These are phyloP conservation scores for Aphanomyces cochlioides DNA, from an alignment of 352 stramenopile species.

Conservation along the genomic window DNA sequence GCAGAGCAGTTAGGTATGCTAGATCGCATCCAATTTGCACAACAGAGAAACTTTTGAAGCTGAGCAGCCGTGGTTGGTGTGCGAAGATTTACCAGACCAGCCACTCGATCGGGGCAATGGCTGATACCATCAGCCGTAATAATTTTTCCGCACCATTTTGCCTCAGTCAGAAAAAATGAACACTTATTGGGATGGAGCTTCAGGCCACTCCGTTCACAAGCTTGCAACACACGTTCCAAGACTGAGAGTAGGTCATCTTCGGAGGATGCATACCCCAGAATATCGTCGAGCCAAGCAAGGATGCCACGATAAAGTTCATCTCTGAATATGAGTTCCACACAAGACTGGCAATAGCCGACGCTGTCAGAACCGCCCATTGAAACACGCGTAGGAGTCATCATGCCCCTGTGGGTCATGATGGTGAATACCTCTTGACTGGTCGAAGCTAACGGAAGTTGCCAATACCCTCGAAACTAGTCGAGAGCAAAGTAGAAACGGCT, in stretches of 20 bases:
- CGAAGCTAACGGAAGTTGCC: constrained; percentile 27
- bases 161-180: constrained; percentile 16
- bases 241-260: not conserved
- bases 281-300: constrained; percentile 30
- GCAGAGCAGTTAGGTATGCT: not conserved
- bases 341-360: constrained; percentile 26
- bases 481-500: constrained; percentile 31
- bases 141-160: constrained; percentile 25
- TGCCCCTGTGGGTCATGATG: constrained; percentile 27
- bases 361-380: constrained; percentile 26
- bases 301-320: constrained; percentile 20
- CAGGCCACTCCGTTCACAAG: not conserved
- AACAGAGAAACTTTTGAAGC: constrained; percentile 31
- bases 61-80: constrained; percentile 16
- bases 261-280: constrained; percentile 20
- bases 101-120: constrained; percentile 26
- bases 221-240: constrained; percentile 3
- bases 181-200: constrained; percentile 19
- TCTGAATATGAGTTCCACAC: constrained; percentile 3
- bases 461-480: constrained; percentile 36
- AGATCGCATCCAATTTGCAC: constrained; percentile 29
- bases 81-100: constrained; percentile 25
- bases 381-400: constrained; percentile 30
- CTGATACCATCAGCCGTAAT: constrained; percentile 23
- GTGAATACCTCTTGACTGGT: constrained; percentile 25